phyloP scores from a whole-genome alignment of 495 filamentous ascomycete genomes.

The Pyronema domesticum region DNA sequence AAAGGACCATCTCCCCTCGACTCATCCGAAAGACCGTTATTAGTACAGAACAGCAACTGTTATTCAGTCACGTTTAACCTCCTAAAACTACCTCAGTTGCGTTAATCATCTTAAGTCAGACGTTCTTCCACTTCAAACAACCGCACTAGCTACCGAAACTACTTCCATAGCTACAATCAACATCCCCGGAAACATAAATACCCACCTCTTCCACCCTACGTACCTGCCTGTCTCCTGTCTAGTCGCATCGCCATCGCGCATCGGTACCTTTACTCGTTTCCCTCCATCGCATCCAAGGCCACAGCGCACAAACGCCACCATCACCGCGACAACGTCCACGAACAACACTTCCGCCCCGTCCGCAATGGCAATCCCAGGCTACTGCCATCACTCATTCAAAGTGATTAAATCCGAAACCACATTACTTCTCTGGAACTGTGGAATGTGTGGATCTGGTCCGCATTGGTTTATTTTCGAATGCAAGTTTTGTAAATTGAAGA shows the following conservation, averaged over 20 bases:
- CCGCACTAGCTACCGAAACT: no score
- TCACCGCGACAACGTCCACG: neutral
- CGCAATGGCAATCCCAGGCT: conserved; percentile 43
- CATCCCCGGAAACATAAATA: neutral
- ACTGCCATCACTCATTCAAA: conserved; percentile 53
- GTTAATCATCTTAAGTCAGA: no score
- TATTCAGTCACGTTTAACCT: no score
- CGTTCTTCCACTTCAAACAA: no score
- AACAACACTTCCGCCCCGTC: conserved; percentile 10
- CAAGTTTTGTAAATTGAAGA: conserved; percentile 58
- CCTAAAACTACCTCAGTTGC: no score
- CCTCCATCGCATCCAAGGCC: neutral
- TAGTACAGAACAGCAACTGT: no score
- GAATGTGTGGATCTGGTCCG: conserved; percentile 57
- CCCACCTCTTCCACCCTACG: neutral
- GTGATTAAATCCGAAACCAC: conserved; percentile 63
- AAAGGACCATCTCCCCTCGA: no score
- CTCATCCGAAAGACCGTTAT: no score
- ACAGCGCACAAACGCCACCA: neutral
- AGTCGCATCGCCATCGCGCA: neutral
- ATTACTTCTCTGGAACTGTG: conserved; percentile 59
- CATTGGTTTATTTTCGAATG: conserved; percentile 75
- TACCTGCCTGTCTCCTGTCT: neutral
- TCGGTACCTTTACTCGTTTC: neutral
- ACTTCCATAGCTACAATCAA: no score